Conservation (phyloP, 352 stramenopile species). For the Phytophthora syringae region DNA sequence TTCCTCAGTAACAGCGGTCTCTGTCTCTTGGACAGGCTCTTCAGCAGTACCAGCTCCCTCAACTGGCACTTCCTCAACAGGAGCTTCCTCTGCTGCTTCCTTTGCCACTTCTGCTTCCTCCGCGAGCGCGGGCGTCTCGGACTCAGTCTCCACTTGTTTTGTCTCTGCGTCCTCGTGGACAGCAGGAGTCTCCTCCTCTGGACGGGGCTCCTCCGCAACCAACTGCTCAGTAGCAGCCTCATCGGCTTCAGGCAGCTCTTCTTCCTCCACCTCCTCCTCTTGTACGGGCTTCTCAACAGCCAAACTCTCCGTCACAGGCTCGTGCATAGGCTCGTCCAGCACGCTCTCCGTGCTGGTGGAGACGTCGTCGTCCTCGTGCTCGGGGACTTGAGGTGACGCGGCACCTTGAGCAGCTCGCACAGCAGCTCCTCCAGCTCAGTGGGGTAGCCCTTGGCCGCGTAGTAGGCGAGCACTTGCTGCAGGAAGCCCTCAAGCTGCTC, state of each 20-base stretch:
- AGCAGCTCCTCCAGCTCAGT: conserved; percentile 49
- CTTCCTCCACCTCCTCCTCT: conserved; percentile 4
- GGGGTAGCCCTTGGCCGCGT: conserved; percentile 35
- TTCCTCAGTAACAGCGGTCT: conserved; percentile 7
- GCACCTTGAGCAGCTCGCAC: conserved; percentile 64
- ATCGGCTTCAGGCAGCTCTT: conserved; percentile 8
- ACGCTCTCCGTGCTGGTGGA: conserved; percentile 48
- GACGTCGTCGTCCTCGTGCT: conserved; percentile 37
- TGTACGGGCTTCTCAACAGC: neutral
- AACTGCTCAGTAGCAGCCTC: conserved; percentile 7
- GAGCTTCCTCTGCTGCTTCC: conserved; percentile 5
- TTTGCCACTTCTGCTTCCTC: conserved; percentile 8
- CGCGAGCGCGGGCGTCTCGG: neutral
- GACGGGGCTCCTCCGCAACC: conserved; percentile 13
- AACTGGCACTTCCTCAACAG: neutral
- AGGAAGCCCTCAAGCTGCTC: conserved; percentile 71
- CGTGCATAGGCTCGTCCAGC: conserved; percentile 35
- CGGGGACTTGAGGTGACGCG: conserved; percentile 39
- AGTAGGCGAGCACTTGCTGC: conserved; percentile 51
- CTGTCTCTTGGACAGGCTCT: neutral
- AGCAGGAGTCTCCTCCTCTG: conserved; percentile 7
- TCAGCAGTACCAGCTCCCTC: neutral
- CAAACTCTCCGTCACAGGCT: conserved; percentile 19
- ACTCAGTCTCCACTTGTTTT: conserved; percentile 20
- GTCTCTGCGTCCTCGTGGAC: conserved; percentile 22